Conservation (phyloP, 108 stramenopile species). For the Nitzschia sp. region DNA sequence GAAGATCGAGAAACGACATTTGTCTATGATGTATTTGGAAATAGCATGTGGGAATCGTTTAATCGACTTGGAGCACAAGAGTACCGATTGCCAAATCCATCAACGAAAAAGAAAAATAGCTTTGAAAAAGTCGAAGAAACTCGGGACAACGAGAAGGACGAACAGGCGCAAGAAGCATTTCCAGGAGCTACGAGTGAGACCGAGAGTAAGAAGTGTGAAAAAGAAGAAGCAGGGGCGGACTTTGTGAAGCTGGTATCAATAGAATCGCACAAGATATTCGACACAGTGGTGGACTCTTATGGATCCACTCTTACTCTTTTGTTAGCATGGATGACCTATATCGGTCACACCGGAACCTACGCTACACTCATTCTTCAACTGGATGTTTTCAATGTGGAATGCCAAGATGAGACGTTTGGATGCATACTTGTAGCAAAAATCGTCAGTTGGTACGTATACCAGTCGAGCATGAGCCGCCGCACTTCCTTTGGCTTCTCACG, state of each 20-base stretch:
- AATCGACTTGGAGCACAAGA: not conserved
- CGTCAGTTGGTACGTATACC: slow-evolving; percentile 15
- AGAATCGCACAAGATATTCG: slow-evolving; percentile 6
- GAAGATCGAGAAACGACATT: slow-evolving; percentile 29
- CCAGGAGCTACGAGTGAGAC: too few species aligned
- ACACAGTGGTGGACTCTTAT: slow-evolving; percentile 31
- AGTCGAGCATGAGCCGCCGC: too few species aligned
- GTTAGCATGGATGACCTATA: slow-evolving; percentile 32
- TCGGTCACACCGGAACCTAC: slow-evolving; percentile 3
- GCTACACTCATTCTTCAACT: slow-evolving; percentile 1
- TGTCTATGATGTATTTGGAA: slow-evolving; percentile 37
- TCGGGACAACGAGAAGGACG: not conserved
- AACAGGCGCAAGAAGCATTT: too few species aligned
- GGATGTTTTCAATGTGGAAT: not conserved
- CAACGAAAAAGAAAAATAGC: not conserved
- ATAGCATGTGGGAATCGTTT: not conserved
- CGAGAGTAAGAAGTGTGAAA: too few species aligned
- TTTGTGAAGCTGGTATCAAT: not conserved
- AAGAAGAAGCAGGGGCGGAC: not conserved
- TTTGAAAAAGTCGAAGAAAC: not conserved
- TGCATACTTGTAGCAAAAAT: slow-evolving; percentile 24
- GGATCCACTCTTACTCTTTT: slow-evolving; percentile 1
- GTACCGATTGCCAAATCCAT: too few species aligned
- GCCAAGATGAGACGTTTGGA: slow-evolving; percentile 11
- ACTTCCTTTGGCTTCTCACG: too few species aligned